Evolutionary conservation across 352 stramenopile genomes (phyloP).

Genomic region (Blastocystis sp.): DNA sequence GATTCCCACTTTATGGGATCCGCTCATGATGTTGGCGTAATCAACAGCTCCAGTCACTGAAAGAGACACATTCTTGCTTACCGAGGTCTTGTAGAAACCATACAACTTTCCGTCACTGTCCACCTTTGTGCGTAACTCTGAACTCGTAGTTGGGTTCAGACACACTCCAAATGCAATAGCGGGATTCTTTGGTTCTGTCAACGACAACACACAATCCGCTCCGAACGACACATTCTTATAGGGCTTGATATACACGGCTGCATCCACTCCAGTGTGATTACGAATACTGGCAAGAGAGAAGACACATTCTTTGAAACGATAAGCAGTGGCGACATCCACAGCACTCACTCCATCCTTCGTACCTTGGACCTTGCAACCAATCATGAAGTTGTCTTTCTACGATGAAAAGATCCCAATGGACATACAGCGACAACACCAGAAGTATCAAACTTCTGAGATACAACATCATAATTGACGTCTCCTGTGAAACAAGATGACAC

Average conservation of each 20-base stretch:
- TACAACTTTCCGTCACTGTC: slow-evolving; percentile 6
- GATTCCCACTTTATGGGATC: slow-evolving; percentile 23
- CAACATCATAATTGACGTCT: slow-evolving; percentile 15
- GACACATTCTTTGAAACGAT: not conserved
- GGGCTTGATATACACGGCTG: not conserved
- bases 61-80: slow-evolving; percentile 14
- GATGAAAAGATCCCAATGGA: not conserved
- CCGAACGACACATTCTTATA: slow-evolving; percentile 46
- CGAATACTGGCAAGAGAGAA: not conserved
- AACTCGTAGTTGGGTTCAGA: not conserved
- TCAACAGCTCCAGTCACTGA: slow-evolving; percentile 14
- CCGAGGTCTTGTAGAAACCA: slow-evolving; percentile 28
- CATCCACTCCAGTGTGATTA: not conserved
- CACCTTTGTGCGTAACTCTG: slow-evolving; percentile 34
- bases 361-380: not conserved
- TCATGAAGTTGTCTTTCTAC: not conserved
- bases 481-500: not conserved
- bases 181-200: not conserved
- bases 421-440: slow-evolving; percentile 14
- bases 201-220: slow-evolving; percentile 9
- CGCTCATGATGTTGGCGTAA: slow-evolving; percentile 16
- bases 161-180: slow-evolving; percentile 36
- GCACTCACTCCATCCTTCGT: not conserved
- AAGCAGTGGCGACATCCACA: not conserved
- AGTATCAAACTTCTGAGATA: slow-evolving; percentile 20